A percentile compares a stretch with the other conserved stretches of the same genome.
Evolutionary conservation across 345 rosid genomes (phyloP).

Genomic region (Kernera saxatilis): DNA sequence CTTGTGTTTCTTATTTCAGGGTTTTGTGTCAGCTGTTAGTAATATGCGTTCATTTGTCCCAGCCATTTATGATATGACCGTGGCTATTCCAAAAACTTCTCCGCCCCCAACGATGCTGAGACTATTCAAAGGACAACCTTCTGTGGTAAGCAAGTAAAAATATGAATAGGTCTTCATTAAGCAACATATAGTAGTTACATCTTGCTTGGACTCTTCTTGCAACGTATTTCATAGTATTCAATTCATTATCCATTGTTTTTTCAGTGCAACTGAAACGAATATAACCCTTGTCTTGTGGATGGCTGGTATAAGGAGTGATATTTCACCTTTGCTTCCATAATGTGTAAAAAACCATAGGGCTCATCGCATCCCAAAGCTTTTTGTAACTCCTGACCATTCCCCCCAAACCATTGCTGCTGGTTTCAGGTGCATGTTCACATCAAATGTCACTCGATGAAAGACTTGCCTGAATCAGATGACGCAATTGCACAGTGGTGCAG

Average conservation of each 20-base stretch:
- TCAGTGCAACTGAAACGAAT: background rate
- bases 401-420: background rate
- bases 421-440: constrained; percentile 78
- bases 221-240: background rate
- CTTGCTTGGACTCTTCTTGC: background rate
- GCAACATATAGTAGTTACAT: background rate
- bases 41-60: constrained; percentile 94
- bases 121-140: constrained; percentile 74
- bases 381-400: background rate
- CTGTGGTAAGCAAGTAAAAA: constrained; percentile 59
- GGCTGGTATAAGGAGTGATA: background rate
- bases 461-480: constrained; percentile 82
- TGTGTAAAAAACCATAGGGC: background rate
- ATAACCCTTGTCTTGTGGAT: background rate
- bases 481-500: constrained; percentile 93
- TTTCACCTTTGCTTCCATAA: background rate
- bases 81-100: constrained; percentile 67
- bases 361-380: constrained; percentile 1
- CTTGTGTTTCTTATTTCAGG: constrained; percentile 46
- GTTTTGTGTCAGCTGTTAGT: constrained; percentile 89
- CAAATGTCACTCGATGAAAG: constrained; percentile 70
- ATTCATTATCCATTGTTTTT: background rate
- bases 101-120: constrained; percentile 82
- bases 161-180: constrained; percentile 1
- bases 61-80: constrained; percentile 87